These are phyloP conservation scores for Fusarium buxicola DNA, from an alignment of 2,329 filamentous ascomycete genomes.

Conservation along the genomic window DNA sequence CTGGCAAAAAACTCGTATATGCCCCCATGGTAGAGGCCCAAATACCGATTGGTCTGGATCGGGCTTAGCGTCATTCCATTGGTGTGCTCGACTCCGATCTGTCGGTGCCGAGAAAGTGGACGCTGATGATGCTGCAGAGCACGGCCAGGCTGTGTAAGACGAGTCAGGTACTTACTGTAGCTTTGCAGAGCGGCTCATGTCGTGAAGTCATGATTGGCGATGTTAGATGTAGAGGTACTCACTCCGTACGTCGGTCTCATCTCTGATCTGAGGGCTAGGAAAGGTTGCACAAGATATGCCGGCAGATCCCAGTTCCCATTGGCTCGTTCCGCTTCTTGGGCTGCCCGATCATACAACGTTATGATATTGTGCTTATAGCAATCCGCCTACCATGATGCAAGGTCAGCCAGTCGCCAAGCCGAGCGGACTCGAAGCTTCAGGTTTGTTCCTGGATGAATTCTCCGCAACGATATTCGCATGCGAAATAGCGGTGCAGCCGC, in stretches of 20 bases:
- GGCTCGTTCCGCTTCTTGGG: neutral
- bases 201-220: constrained; percentile 6
- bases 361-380: neutral
- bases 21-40: neutral
- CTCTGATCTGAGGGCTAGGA: neutral
- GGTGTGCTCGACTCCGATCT: constrained; percentile 19
- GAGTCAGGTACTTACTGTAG: constrained; percentile 31
- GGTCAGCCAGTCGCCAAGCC: constrained; percentile 15
- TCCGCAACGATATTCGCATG: constrained; percentile 38
- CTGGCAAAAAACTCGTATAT: constrained; percentile 2
- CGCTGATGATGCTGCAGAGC: constrained; percentile 13
- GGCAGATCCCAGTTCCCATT: neutral
- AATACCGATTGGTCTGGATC: constrained; percentile 5
- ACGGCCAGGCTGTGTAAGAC: constrained; percentile 8
- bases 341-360: neutral
- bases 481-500: constrained; percentile 26
- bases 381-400: neutral
- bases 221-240: constrained; percentile 17
- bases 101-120: constrained; percentile 21
- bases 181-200: constrained; percentile 8
- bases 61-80: constrained; percentile 8
- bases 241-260: neutral
- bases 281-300: constrained; percentile 10
- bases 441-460: constrained; percentile 35
- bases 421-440: constrained; percentile 23